Evolutionary conservation across 1,139 yeast species (phyloP), one percentile per base, ranked within the genome.

Genomic region (Taphrina betulina): DNA sequence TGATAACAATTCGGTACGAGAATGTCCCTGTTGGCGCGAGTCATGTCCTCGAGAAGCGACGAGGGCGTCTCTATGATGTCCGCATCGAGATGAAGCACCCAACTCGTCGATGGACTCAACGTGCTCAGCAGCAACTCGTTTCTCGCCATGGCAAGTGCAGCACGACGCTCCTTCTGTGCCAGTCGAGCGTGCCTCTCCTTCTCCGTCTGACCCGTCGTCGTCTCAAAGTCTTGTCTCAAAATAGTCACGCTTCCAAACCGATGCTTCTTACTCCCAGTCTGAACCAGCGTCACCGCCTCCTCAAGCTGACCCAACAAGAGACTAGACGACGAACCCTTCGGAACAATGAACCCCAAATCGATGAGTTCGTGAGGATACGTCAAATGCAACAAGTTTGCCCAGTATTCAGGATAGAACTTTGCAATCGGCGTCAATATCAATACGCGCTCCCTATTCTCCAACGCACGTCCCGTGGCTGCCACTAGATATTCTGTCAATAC

Each of bases 51-150:
- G 61, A 92, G 78, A 65, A 92, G 72, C 19, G 85, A 79, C 16
- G 78, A 71, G 16, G 96, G 95, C 2, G 96, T 80, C 71, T 92
- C 98, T 35, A 90, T 79, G 48, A 92, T 83, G 71, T 92, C 98
- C 2, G 95, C 83, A 71, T 92, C 98, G 63, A 92, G 75, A 97
- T 98, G 94, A 53, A 92, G 74, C 26, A 90, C 84, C 98, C 98
- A 92, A 26, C 95, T 81, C 4, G 95, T 89, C 62, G 84, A 79
- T 14, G 96, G 95, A 1, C 90, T 84, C 51, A 92, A 74, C 1
- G 96, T 81, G n/a, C 96, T 85, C 70, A 89, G 87, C 44, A 92
- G 76, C 58, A 92, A 74, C 35, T 96, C 89, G 73, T 92, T 92
- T 69, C 98, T 78, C 1, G 97, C 96, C 61, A 87, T 73, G 1